These are phyloP conservation scores for Eimeria mitis DNA, from an alignment of 169 alveolate genomes.

Conservation along the genomic window DNA sequence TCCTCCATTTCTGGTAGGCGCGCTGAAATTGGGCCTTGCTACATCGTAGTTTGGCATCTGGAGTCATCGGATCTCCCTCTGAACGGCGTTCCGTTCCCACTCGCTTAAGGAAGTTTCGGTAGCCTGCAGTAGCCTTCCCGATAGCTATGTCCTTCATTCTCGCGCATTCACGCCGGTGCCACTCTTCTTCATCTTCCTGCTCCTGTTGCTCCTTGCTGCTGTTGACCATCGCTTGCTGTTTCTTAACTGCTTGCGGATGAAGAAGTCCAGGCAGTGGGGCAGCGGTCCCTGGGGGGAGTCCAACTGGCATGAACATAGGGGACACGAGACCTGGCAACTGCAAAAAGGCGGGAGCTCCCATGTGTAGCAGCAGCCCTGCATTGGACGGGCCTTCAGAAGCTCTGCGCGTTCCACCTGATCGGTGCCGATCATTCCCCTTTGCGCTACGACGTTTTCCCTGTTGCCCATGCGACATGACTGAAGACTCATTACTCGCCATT, in stretches of 20 bases:
- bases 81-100: conserved; percentile 85
- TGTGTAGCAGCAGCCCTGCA: conserved; percentile 64
- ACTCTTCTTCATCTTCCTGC: conserved; percentile 78
- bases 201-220: conserved; percentile 69
- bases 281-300: conserved; percentile 51
- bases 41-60: conserved; percentile 84
- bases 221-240: conserved; percentile 66
- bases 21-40: conserved; percentile 85
- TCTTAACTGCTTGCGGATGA: conserved; percentile 62
- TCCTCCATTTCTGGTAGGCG: conserved; percentile 86
- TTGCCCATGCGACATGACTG: conserved; percentile 50
- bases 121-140: conserved; percentile 87
- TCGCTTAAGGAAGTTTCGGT: conserved; percentile 84
- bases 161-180: conserved; percentile 83
- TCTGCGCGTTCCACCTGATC: conserved; percentile 52
- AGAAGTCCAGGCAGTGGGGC: conserved; percentile 45
- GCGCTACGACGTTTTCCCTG: conserved; percentile 69
- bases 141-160: conserved; percentile 87
- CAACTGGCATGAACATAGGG: conserved; percentile 79
- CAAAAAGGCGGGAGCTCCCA: conserved; percentile 74
- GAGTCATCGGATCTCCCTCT: conserved; percentile 86
- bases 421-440: conserved; percentile 50
- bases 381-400: conserved; percentile 49
- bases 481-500: conserved; percentile 6
- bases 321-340: conserved; percentile 80